Conservation (phyloP, 768 basidiomycete species). For the Macrolepiota albuminosa region DNA sequence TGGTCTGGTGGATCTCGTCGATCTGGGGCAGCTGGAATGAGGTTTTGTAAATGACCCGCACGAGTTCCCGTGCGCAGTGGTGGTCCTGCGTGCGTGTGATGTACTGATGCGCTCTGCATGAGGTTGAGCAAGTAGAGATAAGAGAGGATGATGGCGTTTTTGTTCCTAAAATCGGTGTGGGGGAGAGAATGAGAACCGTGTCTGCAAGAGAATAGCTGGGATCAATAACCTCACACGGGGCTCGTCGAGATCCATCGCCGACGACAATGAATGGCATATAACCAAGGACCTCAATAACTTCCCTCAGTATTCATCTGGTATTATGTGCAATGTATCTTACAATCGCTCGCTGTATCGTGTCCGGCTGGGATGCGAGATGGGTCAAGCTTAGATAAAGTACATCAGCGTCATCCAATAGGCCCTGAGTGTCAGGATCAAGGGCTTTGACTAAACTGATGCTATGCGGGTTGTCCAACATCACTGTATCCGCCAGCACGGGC, state of each 20-base stretch:
- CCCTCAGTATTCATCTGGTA: slow-evolving; percentile 20
- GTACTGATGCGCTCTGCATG: slow-evolving; percentile 19
- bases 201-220: slow-evolving; percentile 24
- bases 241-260: slow-evolving; percentile 13
- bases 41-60: slow-evolving; percentile 17
- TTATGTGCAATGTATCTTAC: slow-evolving; percentile 25
- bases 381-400: slow-evolving; percentile 24
- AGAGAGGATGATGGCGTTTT: slow-evolving; percentile 9
- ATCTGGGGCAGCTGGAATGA: slow-evolving; percentile 11
- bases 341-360: slow-evolving; percentile 21
- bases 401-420: slow-evolving; percentile 17
- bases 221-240: slow-evolving; percentile 26
- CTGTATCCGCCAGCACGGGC: slow-evolving; percentile 14
- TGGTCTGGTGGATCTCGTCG: background rate
- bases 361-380: slow-evolving; percentile 24
- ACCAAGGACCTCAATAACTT: slow-evolving; percentile 20
- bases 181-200: slow-evolving; percentile 13
- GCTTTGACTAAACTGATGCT: slow-evolving; percentile 19
- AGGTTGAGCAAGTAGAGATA: slow-evolving; percentile 21
- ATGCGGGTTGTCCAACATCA: slow-evolving; percentile 25
- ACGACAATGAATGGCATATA: slow-evolving; percentile 23
- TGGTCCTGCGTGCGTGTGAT: slow-evolving; percentile 15
- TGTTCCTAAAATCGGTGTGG: background rate
- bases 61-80: slow-evolving; percentile 17
- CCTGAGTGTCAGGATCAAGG: slow-evolving; percentile 18